Percentiles rank a stretch among this genome's conserved stretches.
phyloP scores from a whole-genome alignment of 1,284 basidiomycete genomes.

The Leccinum subrobustum region DNA sequence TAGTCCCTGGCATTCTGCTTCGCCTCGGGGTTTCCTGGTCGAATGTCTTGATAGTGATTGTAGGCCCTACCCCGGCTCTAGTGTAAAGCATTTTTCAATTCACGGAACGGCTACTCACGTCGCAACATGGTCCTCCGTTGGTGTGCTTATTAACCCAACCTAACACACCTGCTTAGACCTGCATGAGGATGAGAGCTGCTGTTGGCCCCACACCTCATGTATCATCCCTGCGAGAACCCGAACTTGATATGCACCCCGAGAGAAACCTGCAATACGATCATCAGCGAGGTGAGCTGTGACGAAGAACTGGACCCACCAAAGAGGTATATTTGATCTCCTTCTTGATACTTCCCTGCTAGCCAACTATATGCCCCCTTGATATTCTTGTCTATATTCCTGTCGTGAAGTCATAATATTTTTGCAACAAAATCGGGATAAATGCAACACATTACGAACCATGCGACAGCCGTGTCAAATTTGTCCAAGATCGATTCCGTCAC shows the following conservation, averaged over 20 bases:
- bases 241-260: conserved; percentile 41
- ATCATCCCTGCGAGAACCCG: conserved; percentile 41
- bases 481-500: conserved; percentile 17
- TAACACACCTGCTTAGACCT: neutral
- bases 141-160: conserved; percentile 17
- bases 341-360: conserved; percentile 39
- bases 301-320: conserved; percentile 34
- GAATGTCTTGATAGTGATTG: conserved; percentile 29
- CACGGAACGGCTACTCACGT: neutral
- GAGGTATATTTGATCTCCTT: conserved; percentile 41
- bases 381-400: conserved; percentile 28
- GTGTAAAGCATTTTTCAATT: neutral
- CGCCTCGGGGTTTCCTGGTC: neutral
- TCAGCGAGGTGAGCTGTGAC: neutral
- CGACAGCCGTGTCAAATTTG: conserved; percentile 29
- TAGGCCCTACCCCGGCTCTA: conserved; percentile 32
- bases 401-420: neutral
- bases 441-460: conserved; percentile 19
- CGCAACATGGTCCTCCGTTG: conserved; percentile 15
- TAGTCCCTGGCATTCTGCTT: neutral
- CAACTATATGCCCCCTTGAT: conserved; percentile 36
- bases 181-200: neutral
- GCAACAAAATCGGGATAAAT: neutral
- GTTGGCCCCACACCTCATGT: conserved; percentile 23
- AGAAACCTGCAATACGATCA: conserved; percentile 36